These are phyloP conservation scores for Saccharomyces kudriavzevii DNA, from an alignment of 805 yeast genomes.

Conservation along the genomic window DNA sequence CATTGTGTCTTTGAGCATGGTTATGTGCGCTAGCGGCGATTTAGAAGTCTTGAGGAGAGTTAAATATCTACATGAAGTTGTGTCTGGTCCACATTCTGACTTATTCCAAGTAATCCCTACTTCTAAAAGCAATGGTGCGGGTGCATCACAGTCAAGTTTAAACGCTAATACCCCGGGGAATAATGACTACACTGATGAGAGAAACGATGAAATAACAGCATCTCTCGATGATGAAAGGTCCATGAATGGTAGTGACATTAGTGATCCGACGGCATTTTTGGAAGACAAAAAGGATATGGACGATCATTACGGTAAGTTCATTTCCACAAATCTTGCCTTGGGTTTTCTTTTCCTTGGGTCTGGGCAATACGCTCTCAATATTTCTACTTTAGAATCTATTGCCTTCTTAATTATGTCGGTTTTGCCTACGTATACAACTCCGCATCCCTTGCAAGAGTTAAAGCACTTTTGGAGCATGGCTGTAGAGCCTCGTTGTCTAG, in stretches of 20 bases:
- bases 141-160: background rate
- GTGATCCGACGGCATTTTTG: background rate
- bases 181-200: background rate
- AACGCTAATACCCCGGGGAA: background rate
- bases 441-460: conserved; percentile 68
- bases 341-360: conserved; percentile 89
- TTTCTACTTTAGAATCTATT: conserved; percentile 38
- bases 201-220: background rate
- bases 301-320: conserved; percentile 56
- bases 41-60: conserved; percentile 65
- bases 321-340: conserved; percentile 71
- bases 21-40: conserved; percentile 92
- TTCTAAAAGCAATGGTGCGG: conserved; percentile 4
- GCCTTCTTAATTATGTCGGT: conserved; percentile 54
- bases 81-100: conserved; percentile 32
- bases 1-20: conserved; percentile 55
- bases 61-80: conserved; percentile 56
- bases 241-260: background rate
- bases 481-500: conserved; percentile 72
- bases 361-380: conserved; percentile 76
- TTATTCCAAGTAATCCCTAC: conserved; percentile 8
- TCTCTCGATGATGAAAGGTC: background rate
- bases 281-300: conserved; percentile 16
- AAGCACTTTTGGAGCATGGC: conserved; percentile 88
- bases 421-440: conserved; percentile 44